Evolutionary conservation across 352 stramenopile genomes (phyloP).

Genomic region (Globisporangium spinosum): DNA sequence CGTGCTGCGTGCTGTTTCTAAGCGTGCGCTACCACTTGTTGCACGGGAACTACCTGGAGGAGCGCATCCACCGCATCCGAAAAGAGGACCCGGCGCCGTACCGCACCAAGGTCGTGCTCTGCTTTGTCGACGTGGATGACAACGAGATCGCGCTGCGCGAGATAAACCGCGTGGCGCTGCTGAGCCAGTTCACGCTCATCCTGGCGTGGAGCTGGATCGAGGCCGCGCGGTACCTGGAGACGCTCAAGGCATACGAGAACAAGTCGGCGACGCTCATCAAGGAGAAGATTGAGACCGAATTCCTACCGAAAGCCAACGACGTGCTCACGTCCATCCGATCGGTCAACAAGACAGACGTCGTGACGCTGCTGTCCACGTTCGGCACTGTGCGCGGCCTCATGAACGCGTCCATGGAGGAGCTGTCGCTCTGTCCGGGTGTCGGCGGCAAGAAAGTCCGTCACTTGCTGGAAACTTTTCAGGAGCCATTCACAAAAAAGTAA

Average conservation of each 20-base stretch:
- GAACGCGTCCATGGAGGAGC: slow-evolving; percentile 90
- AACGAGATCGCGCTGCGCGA: slow-evolving; percentile 89
- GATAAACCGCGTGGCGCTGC: slow-evolving; percentile 91
- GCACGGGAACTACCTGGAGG: slow-evolving; percentile 88
- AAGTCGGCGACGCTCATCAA: slow-evolving; percentile 94
- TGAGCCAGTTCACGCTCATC: slow-evolving; percentile 92
- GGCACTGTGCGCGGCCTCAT: slow-evolving; percentile 82
- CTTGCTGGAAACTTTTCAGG: slow-evolving; percentile 92
- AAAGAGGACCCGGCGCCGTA: slow-evolving; percentile 72
- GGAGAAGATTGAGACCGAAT: slow-evolving; percentile 90
- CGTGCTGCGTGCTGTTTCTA: slow-evolving; percentile 89
- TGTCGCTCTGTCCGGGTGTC: slow-evolving; percentile 92
- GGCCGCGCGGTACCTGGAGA: slow-evolving; percentile 95
- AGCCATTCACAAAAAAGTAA: slow-evolving; percentile 86
- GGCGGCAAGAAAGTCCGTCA: slow-evolving; percentile 93
- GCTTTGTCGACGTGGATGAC: slow-evolving; percentile 95
- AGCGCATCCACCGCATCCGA: slow-evolving; percentile 88
- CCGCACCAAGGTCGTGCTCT: slow-evolving; percentile 90
- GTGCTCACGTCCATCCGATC: slow-evolving; percentile 87
- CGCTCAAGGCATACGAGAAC: slow-evolving; percentile 94
- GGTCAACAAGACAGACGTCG: slow-evolving; percentile 96
- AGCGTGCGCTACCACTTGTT: slow-evolving; percentile 89
- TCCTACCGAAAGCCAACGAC: slow-evolving; percentile 89
- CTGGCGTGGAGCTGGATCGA: slow-evolving; percentile 93
- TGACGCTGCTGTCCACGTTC: slow-evolving; percentile 92